These are phyloP conservation scores for Bruguiera parviflora DNA, from an alignment of 345 rosid species.

Conservation along the genomic window DNA sequence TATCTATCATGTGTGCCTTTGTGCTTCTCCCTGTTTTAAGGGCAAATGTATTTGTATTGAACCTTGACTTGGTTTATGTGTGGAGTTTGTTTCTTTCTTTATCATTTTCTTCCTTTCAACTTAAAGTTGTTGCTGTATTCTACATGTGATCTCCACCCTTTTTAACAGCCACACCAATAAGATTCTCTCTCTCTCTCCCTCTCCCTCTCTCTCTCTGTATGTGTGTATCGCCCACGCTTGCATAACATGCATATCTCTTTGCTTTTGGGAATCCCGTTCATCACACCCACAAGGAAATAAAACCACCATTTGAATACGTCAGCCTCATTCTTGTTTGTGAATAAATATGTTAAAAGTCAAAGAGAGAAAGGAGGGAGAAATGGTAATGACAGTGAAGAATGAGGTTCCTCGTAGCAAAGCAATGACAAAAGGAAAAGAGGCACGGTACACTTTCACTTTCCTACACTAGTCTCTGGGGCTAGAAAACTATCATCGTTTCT, in stretches of 20 bases:
- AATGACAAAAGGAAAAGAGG: too few species aligned
- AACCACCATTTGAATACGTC: slow-evolving; percentile 19
- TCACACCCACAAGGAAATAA: slow-evolving; percentile 7
- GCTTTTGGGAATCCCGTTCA: slow-evolving; percentile 27
- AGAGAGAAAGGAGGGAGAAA: neutral
- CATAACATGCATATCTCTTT: neutral
- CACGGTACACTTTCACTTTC: too few species aligned
- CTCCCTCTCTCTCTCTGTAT: too few species aligned
- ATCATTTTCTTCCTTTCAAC: slow-evolving; percentile 16
- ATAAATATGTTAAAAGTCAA: neutral
- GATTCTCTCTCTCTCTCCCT: too few species aligned
- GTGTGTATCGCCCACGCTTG: too few species aligned
- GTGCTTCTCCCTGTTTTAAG: slow-evolving; percentile 29
- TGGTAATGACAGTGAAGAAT: too few species aligned
- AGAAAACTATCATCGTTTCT: too few species aligned
- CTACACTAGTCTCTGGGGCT: too few species aligned
- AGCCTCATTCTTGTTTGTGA: slow-evolving; percentile 2
- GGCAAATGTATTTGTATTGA: slow-evolving; percentile 24
- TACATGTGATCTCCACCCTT: slow-evolving; percentile 21
- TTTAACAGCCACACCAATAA: neutral
- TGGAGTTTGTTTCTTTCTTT: neutral
- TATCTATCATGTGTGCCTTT: slow-evolving; percentile 22
- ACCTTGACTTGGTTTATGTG: slow-evolving; percentile 18
- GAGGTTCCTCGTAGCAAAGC: too few species aligned
- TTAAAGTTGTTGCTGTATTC: slow-evolving; percentile 19